Evolutionary conservation across 129 eudicot genomes (phyloP), one percentile per base, ranked within the genome.

Genomic region (Tanacetum coccineum): DNA sequence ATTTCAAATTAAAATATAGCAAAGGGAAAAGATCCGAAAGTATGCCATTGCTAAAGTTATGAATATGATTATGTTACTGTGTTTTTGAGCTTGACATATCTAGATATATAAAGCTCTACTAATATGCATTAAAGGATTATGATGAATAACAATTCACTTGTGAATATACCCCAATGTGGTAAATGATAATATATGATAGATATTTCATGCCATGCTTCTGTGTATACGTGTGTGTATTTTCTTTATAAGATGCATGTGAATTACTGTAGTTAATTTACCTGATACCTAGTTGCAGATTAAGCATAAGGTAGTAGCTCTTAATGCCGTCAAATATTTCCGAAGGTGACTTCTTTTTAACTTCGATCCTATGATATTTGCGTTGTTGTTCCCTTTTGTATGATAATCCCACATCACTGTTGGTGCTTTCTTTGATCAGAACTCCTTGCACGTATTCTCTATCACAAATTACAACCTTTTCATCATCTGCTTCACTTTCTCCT

Each of bases 221-320:
- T 6, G 2, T 0, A 0, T 36, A 36, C 42, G 42, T 7, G 42
- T 36, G 42, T 36, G 9, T 6, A 6, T 36, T 36, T 7, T 36
- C 9, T 36, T 36, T 7, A 36, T 6, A 5, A 36, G 9, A 36
- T 1, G 40, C 42, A 6, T 36, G 42, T 7, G 30, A 59, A 54
- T 45, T 59, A n/a, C n/a, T n/a, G n/a, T n/a, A 62, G 49, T 59
- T 81, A 86, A 57, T 58, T 56, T 82, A 90, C 97, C 97, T 82
- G 80, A 90, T 90, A 74, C 97, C 95, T 59, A 84, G 88, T 72
- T 90, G 97, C 78, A 90, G 80, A 70, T 85, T 87, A 74, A 90
- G 97, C 97, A 81, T 90, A 76, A 87, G 72, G 81, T 52, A 87
- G 79, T 82, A 81, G 88, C 95, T 84, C 72, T 72, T 83, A 42